Evolutionary conservation across 2,329 filamentous ascomycete genomes (phyloP).

Genomic region (Pestalotiopsis fici): DNA sequence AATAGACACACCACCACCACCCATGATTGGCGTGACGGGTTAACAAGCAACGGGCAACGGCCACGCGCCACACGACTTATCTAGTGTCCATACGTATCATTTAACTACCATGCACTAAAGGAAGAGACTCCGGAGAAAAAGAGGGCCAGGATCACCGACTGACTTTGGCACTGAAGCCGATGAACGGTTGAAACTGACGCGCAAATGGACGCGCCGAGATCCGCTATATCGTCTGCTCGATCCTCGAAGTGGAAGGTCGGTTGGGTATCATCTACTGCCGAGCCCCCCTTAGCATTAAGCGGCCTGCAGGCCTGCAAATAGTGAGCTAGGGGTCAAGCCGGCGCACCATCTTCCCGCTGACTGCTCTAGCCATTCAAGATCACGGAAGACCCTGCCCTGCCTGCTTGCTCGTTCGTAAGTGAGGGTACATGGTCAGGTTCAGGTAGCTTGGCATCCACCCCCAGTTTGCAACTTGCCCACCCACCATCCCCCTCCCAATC

Average conservation of each 20-base stretch:
- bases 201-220: not conserved
- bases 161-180: not conserved
- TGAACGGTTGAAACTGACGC: not conserved
- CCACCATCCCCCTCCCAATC: not conserved
- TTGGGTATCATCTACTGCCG: not conserved
- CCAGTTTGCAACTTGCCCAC: too few relatives aligned
- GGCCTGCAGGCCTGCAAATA: not conserved
- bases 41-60: not conserved
- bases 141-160: not conserved
- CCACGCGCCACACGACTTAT: not conserved
- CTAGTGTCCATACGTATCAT: not conserved
- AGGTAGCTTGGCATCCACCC: not conserved
- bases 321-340: not conserved
- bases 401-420: too few relatives aligned
- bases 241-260: not conserved
- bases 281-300: not conserved
- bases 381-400: not conserved
- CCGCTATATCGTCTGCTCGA: not conserved
- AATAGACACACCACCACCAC: too few relatives aligned
- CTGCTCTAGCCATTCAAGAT: not conserved
- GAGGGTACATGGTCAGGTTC: not conserved
- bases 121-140: not conserved
- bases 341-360: conserved; percentile 6
- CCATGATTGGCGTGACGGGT: too few relatives aligned
- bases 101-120: not conserved